Evolutionary conservation across 2,329 filamentous ascomycete species (phyloP).

Genomic region (Pochonia chlamydosporia): DNA sequence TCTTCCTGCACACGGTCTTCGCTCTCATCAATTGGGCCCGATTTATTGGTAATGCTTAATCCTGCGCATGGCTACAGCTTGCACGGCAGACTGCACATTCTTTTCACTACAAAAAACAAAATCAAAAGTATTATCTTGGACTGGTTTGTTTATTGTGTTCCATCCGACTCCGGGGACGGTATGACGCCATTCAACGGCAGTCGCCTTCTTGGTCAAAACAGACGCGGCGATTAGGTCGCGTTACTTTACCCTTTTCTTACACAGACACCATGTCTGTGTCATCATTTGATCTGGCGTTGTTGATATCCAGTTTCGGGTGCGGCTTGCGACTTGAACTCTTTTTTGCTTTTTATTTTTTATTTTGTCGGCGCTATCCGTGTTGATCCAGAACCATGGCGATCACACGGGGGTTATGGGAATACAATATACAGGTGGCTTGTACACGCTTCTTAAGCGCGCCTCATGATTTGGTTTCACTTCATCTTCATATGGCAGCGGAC

Average conservation of each 20-base stretch:
- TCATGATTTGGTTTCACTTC: conserved; percentile 1
- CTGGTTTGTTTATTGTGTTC: neutral
- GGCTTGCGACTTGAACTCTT: neutral
- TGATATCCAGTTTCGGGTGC: neutral
- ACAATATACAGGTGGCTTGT: conserved; percentile 1
- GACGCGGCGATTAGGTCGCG: neutral
- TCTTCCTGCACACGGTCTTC: neutral
- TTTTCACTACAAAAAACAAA: neutral
- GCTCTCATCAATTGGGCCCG: neutral
- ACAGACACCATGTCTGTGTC: neutral
- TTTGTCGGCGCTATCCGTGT: neutral
- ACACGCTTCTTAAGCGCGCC: conserved; percentile 7
- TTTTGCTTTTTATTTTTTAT: neutral
- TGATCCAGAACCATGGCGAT: neutral
- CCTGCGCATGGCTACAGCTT: neutral
- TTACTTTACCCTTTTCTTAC: neutral
- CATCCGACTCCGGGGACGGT: neutral
- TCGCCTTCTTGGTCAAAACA: neutral
- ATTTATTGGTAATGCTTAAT: conserved; percentile 4
- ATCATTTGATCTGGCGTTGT: conserved; percentile 2
- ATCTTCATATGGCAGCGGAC: neutral
- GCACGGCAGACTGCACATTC: conserved; percentile 2
- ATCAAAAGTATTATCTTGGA: too few relatives aligned
- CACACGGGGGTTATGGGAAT: neutral
- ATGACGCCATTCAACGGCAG: neutral